Conservation (phyloP, 2,329 filamentous ascomycete genomes). For the Claviceps monticola region DNA sequence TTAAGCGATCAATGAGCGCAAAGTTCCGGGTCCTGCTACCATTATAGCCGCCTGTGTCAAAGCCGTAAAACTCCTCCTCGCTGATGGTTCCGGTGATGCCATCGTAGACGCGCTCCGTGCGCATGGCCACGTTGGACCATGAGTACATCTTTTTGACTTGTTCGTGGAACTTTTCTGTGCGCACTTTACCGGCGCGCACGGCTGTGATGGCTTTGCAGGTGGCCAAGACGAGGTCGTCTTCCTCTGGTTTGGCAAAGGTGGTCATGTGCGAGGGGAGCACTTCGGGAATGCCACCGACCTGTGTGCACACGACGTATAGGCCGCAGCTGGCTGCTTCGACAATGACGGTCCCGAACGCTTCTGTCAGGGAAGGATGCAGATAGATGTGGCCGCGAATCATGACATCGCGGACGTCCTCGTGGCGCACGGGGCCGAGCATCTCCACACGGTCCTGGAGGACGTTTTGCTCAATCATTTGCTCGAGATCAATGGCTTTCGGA, state of each 20-base stretch:
- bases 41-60: conserved; percentile 55
- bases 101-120: conserved; percentile 90
- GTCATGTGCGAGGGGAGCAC: conserved; percentile 96
- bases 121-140: conserved; percentile 87
- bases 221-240: conserved; percentile 83
- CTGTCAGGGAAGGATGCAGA: conserved; percentile 84
- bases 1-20: conserved; percentile 84
- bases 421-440: conserved; percentile 79
- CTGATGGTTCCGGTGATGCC: conserved; percentile 78
- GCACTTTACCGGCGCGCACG: conserved; percentile 71
- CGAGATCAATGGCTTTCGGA: conserved; percentile 91
- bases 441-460: conserved; percentile 88
- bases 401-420: conserved; percentile 92
- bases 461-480: conserved; percentile 95
- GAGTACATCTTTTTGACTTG: conserved; percentile 98
- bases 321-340: conserved; percentile 95
- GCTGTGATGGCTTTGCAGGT: conserved; percentile 82
- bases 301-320: conserved; percentile 89
- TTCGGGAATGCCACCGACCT: conserved; percentile 92
- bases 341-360: conserved; percentile 95
- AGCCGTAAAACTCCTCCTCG: conserved; percentile 80
- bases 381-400: conserved; percentile 97
- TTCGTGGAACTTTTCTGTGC: conserved; percentile 89
- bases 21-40: conserved; percentile 69
- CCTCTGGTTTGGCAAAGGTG: conserved; percentile 89